Conservation (phyloP, 2,329 filamentous ascomycete species). For the Elsinoe arachidis region DNA sequence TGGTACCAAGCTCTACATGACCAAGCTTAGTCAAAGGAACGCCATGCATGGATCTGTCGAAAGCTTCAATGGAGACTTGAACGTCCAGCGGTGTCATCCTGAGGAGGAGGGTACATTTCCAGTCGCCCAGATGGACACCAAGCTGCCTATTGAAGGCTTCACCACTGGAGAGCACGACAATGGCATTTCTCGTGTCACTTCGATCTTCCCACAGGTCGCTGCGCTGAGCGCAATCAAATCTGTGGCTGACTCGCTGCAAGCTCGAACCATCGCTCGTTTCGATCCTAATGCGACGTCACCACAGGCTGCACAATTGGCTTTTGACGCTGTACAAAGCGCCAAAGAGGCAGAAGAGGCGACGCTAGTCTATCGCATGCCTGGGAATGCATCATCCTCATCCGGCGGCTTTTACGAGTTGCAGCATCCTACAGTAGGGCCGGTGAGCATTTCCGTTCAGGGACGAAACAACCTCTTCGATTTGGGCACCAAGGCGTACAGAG, state of each 20-base stretch:
- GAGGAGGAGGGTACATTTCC: conserved; percentile 13
- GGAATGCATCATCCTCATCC: conserved; percentile 20
- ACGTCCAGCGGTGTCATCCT: conserved; percentile 15
- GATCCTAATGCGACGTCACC: conserved; percentile 59
- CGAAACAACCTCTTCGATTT: conserved; percentile 15
- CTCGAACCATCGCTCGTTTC: conserved; percentile 50
- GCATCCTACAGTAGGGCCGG: conserved; percentile 37
- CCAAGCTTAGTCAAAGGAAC: neutral
- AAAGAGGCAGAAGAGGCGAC: conserved; percentile 62
- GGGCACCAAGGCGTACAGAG: neutral
- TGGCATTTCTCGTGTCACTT: conserved; percentile 24
- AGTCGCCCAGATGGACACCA: conserved; percentile 14
- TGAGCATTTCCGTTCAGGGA: conserved; percentile 32
- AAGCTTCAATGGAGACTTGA: conserved; percentile 8
- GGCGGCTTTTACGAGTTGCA: conserved; percentile 36
- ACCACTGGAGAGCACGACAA: conserved; percentile 23
- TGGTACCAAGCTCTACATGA: conserved; percentile 5
- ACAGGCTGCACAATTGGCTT: conserved; percentile 52
- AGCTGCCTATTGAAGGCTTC: conserved; percentile 22
- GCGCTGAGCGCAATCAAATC: conserved; percentile 38
- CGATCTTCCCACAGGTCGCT: conserved; percentile 40
- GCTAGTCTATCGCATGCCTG: conserved; percentile 52
- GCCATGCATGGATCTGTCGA: conserved; percentile 3
- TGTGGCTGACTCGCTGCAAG: conserved; percentile 37
- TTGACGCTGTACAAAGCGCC: conserved; percentile 51